Evolutionary conservation across 2,329 filamentous ascomycete genomes (phyloP), one percentile per base, ranked within the genome.

Genomic region (Paraphaeosphaeria minitans): DNA sequence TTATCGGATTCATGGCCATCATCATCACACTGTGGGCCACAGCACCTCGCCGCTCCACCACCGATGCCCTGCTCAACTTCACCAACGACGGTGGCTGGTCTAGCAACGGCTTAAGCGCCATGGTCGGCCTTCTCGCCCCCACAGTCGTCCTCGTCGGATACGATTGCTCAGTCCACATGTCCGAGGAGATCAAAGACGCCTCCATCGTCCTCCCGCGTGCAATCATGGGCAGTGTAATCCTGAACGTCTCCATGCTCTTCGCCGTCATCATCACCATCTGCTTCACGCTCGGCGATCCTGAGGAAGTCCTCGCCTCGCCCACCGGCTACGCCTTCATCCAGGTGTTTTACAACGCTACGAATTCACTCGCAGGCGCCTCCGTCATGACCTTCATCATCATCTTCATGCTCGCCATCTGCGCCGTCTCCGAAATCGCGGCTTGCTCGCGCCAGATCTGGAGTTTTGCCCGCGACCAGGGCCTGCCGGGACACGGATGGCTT

Each of bases 1-100:
- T 79, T 27, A 64, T 75, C 24, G 77, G 69, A 24, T 80, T 80
- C 67, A 72, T 80, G 53, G 71, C 73, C 19, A 71, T 79, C 59
- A 65, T 79, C 6, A 60, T 78, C 19, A 65, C 71, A 9, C 53
- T 75, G 1, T 70, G 68, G 66, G 64, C 65, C 4, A 58, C 71
- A 48, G 39, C 73, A 61, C 62, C 64, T 60, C 52, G 58, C 7
- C 57, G 58, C 4, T 47, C 54, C 16, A 56, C 70, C 1, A 56
- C 57, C 16, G 58, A 55, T 7, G 67, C 69, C 0, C 72, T 74
- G 33, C 67, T 65, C 0, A 14, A 53, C 55, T 65, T 79, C 61
- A 67, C 66, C 6, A 72, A 77, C 48, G 69, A 66, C 2, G 72
- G 72, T 10, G 69, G 62, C 3, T 80, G 76, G 77, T 65, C 67